Conservation (phyloP, 345 rosid genomes). For the Aurinia saxatilis region DNA sequence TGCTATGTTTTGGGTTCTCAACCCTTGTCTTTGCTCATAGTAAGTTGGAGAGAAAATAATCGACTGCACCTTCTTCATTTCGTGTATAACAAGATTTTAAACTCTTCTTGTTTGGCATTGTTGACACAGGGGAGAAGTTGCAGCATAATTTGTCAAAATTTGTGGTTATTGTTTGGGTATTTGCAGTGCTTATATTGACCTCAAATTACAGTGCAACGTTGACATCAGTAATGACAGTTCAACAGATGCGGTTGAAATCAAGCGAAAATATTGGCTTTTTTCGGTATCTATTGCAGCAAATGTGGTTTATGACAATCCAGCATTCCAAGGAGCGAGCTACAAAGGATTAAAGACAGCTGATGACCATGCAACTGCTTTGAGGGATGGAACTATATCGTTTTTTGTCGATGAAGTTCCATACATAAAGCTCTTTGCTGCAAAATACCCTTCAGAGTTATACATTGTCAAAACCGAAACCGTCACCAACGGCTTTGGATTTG, state of each 20-base stretch:
- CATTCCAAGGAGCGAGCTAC: neutral
- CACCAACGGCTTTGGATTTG: conserved; percentile 36
- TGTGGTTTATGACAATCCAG: neutral
- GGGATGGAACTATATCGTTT: conserved; percentile 22
- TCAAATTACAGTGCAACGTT: conserved; percentile 33
- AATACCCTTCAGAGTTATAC: neutral
- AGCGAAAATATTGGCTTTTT: conserved; percentile 10
- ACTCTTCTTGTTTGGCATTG: neutral
- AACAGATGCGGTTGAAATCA: conserved; percentile 10
- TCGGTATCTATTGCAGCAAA: neutral
- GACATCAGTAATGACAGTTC: conserved; percentile 31
- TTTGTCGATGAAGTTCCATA: conserved; percentile 26
- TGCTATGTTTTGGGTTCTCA: conserved; percentile 30
- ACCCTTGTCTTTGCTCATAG: conserved; percentile 29
- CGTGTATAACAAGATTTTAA: neutral
- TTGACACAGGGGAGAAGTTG: conserved; percentile 23
- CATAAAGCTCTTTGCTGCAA: conserved; percentile 11
- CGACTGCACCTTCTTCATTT: no score
- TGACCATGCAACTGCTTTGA: conserved; percentile 9
- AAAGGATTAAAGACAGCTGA: neutral
- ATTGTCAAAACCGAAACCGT: neutral
- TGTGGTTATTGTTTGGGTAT: conserved; percentile 23
- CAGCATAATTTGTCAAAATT: conserved; percentile 22
- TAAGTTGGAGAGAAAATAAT: conserved; percentile 11
- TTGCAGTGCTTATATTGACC: conserved; percentile 27